A percentile compares a stretch with the other conserved stretches of the same genome.
Conservation (phyloP, 2,329 filamentous ascomycete species). For the Neonectria punicea region DNA sequence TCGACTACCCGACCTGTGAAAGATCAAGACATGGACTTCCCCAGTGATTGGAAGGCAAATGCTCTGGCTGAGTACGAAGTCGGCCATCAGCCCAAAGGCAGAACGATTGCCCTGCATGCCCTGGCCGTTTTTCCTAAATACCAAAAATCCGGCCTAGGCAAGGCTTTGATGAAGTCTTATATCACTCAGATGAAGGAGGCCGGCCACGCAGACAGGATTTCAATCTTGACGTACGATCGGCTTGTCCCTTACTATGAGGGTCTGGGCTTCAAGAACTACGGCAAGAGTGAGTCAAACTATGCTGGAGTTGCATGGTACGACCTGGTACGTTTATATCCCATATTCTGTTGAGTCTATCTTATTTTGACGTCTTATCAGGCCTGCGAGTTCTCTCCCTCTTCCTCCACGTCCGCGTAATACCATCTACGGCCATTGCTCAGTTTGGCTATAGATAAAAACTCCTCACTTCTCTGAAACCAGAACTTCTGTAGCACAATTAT, state of each 20-base stretch:
- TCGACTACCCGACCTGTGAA: constrained; percentile 30
- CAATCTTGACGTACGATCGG: constrained; percentile 45
- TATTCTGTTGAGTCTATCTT: not conserved
- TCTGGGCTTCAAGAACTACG: constrained; percentile 45
- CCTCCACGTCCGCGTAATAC: not conserved
- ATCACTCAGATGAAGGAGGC: constrained; percentile 33
- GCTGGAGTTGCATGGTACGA: constrained; percentile 47
- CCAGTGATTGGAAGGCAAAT: constrained; percentile 38
- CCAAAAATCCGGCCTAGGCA: constrained; percentile 43
- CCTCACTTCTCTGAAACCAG: not conserved
- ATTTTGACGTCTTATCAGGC: constrained; percentile 1
- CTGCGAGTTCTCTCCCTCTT: constrained; percentile 8
- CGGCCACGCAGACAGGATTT: constrained; percentile 37
- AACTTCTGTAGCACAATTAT: not conserved
- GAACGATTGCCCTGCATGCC: constrained; percentile 44
- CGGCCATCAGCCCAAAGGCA: constrained; percentile 40
- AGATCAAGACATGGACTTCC: constrained; percentile 44
- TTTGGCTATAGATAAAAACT: not conserved
- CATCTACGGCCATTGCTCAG: not conserved
- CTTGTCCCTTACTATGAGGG: constrained; percentile 45
- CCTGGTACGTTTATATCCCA: constrained; percentile 33
- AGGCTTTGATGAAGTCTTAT: constrained; percentile 38
- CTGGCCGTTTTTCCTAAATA: constrained; percentile 41
- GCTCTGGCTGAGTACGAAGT: constrained; percentile 24
- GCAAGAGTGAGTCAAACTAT: constrained; percentile 45